Evolutionary conservation across 179 eudicot genomes (phyloP).

Genomic region (Beta lomatogona): DNA sequence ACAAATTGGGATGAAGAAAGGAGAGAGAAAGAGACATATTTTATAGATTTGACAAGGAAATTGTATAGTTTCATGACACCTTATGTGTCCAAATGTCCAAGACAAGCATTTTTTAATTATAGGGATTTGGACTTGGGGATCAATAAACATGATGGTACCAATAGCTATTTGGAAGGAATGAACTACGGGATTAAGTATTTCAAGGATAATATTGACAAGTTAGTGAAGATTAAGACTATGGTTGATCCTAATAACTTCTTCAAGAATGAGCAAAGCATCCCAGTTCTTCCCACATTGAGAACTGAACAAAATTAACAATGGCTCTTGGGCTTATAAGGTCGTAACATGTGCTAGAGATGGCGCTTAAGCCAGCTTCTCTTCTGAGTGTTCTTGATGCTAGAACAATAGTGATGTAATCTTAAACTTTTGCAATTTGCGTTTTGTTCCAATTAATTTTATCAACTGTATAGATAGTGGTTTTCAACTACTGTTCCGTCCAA

Average conservation of each 20-base stretch:
- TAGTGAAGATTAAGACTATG: slow-evolving; percentile 21
- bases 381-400: no score
- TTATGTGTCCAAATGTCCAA: slow-evolving; percentile 27
- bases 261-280: slow-evolving; percentile 35
- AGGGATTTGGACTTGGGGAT: slow-evolving; percentile 32
- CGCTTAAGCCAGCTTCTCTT: no score
- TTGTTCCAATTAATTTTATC: no score
- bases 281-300: neutral
- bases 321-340: no score
- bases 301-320: no score
- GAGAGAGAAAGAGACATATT: slow-evolving; percentile 10
- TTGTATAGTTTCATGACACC: slow-evolving; percentile 30
- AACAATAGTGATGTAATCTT: no score
- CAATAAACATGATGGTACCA: slow-evolving; percentile 5
- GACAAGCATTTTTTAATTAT: slow-evolving; percentile 28
- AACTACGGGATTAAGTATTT: slow-evolving; percentile 29
- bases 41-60: slow-evolving; percentile 17
- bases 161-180: slow-evolving; percentile 19
- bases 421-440: no score
- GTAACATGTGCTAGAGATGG: no score
- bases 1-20: slow-evolving; percentile 26
- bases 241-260: slow-evolving; percentile 32
- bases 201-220: slow-evolving; percentile 22
- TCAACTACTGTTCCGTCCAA: no score
- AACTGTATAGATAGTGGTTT: no score